phyloP scores from a whole-genome alignment of 371 early-diverging fungal genomes.

The Dinochytrium kinnereticum region DNA sequence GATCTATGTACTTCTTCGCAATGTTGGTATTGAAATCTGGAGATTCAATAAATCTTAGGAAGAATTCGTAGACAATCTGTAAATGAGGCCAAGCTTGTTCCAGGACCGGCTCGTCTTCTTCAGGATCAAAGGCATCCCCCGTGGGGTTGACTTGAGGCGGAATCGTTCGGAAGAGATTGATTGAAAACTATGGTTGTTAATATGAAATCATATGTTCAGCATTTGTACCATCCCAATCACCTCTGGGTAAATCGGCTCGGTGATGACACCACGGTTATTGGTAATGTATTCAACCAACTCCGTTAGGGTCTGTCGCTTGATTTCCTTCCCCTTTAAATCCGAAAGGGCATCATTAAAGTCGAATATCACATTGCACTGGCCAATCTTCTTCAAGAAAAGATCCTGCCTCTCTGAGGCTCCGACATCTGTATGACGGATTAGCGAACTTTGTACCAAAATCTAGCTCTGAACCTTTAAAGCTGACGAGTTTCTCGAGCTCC shows the following conservation, averaged over 20 bases:
- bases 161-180: conserved; percentile 92
- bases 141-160: conserved; percentile 90
- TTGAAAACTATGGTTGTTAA: conserved; percentile 69
- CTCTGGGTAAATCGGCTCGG: conserved; percentile 85
- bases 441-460: conserved; percentile 5
- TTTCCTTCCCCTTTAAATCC: conserved; percentile 91
- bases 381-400: conserved; percentile 85
- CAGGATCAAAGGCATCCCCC: conserved; percentile 96
- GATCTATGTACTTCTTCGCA: conserved; percentile 94
- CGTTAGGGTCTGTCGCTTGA: conserved; percentile 85
- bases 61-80: conserved; percentile 95
- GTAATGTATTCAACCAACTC: conserved; percentile 93
- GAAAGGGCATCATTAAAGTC: conserved; percentile 90
- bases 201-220: conserved; percentile 3
- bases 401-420: conserved; percentile 70
- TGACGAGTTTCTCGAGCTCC: conserved; percentile 75
- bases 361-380: conserved; percentile 88
- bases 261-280: conserved; percentile 81
- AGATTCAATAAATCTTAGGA: conserved; percentile 94
- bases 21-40: conserved; percentile 94
- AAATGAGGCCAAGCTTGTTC: conserved; percentile 98
- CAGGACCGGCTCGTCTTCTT: conserved; percentile 96
- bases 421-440: conserved; percentile 62
- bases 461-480: conserved; percentile 70
- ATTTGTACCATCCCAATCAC: conserved; percentile 85